These are phyloP conservation scores for Amphirosellinia nigrospora DNA, from an alignment of 495 filamentous ascomycete species.

Conservation along the genomic window DNA sequence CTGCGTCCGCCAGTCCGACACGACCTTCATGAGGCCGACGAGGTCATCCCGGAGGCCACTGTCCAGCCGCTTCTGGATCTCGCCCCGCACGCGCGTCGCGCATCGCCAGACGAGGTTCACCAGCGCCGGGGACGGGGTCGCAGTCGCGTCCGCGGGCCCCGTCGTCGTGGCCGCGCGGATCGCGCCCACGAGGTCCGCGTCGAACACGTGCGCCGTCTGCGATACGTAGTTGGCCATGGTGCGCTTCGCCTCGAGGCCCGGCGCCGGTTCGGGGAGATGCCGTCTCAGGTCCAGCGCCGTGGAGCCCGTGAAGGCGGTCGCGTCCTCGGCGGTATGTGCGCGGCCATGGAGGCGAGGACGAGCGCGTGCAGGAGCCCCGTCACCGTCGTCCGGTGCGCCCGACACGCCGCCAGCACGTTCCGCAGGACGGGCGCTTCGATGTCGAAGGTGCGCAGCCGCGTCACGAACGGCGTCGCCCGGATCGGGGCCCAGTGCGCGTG, in stretches of 20 bases:
- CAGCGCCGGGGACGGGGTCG: conserved; percentile 5
- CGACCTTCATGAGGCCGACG: conserved; percentile 38
- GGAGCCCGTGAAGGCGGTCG: conserved; percentile 33
- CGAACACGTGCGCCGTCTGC: conserved; percentile 31
- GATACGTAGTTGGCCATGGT: conserved; percentile 43
- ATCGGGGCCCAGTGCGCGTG: conserved; percentile 40
- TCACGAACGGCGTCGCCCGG: conserved; percentile 28
- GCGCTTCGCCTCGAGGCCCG: conserved; percentile 8
- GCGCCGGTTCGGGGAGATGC: conserved; percentile 19
- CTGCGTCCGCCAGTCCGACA: conserved; percentile 40
- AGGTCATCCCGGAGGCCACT: conserved; percentile 41
- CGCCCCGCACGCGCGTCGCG: conserved; percentile 34
- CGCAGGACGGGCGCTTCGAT: conserved; percentile 26
- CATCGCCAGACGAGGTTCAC: conserved; percentile 36
- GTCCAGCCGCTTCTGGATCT: conserved; percentile 27
- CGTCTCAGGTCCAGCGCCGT: conserved; percentile 45
- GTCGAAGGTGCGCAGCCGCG: conserved; percentile 38
- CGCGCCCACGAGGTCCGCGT: conserved; percentile 23
- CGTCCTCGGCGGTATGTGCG: conserved; percentile 22
- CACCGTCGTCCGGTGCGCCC: conserved; percentile 38
- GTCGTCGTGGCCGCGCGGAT: conserved; percentile 20
- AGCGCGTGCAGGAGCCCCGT: conserved; percentile 44
- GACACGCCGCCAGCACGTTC: conserved; percentile 35
- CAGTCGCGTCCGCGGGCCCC: neutral
- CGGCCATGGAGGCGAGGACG: conserved; percentile 33